Evolutionary conservation across 306 rosid species (phyloP), one percentile per base, ranked within the genome.

Genomic region (Rosa persica): DNA sequence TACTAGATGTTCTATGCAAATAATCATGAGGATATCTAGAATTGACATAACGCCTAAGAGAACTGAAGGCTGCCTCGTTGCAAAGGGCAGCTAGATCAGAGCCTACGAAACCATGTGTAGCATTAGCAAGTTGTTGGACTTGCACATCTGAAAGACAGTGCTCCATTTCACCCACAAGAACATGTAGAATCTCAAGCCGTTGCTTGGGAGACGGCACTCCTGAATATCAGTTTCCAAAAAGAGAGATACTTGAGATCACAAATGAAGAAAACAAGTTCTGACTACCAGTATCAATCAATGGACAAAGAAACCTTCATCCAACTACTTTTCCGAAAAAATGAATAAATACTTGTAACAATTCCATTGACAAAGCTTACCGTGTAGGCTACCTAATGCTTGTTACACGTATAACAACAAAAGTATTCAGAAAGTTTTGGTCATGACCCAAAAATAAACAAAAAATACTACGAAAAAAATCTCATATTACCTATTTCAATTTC

Each of bases 81-180:
- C 97, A 90, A 69, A 94, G 93, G 65, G 92, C 85, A 80, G 90
- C 92, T 67, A 94, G 87, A 89, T 94, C 97, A 81, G 95, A 94
- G 78, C 97, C 98, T 20, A 94, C 95, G 78, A 92, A 94, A 64
- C 97, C 97, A 85, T 94, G 98, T 67, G 97, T 90, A 68, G 82
- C 83, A 58, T 86, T 80, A 74, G 92, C 95, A 80, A 92, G 95
- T 67, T 94, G 87, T 82, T 92, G 86, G 79, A 90, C 85, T 83
- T 94, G 97, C 68, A 61, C 44, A 20, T 83, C 88, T 20, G 83
- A 86, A 79, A 94, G 95, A 36, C 86, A 72, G 78, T 94, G 98
- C 49, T 94, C 85, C 83, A 87, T 86, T 75, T 87, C 93, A 88
- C 84, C 4, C 36, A 92, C 93, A 88, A 90, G 89, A 85, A 90